A percentile compares a stretch with the other conserved stretches of the same genome.
phyloP scores from a whole-genome alignment of 75 land plant genomes.

The Selaginella tamariscina region DNA sequence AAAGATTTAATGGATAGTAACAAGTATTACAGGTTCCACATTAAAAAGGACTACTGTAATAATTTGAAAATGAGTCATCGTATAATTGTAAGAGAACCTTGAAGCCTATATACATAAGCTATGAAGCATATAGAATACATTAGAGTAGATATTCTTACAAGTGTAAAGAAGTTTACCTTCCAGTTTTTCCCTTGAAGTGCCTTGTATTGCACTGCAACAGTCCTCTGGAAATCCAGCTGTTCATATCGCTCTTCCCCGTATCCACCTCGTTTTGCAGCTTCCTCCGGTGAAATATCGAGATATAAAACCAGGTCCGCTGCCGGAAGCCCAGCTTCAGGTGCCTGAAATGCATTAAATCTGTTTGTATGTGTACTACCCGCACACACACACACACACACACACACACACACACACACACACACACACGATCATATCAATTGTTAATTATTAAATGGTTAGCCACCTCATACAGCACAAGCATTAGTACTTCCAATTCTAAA shows the following conservation, averaged over 20 bases:
- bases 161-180: constrained; percentile 38
- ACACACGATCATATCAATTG: too few relatives aligned
- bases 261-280: constrained; percentile 77
- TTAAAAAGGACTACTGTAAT: too few relatives aligned
- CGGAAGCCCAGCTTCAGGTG: constrained; percentile 69
- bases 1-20: too few relatives aligned
- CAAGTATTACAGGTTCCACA: too few relatives aligned
- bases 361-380: background rate
- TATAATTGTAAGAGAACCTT: too few relatives aligned
- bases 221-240: constrained; percentile 68
- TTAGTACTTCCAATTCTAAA: too few relatives aligned
- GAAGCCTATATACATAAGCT: background rate
- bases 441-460: too few relatives aligned
- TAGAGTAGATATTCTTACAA: background rate
- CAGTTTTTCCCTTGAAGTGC: constrained; percentile 43
- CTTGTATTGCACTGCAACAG: constrained; percentile 49
- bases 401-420: too few relatives aligned
- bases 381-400: too few relatives aligned
- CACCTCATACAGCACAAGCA: too few relatives aligned
- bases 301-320: constrained; percentile 83
- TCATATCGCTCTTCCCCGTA: constrained; percentile 94
- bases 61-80: too few relatives aligned
- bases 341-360: constrained; percentile 34
- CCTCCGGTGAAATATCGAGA: constrained; percentile 84
- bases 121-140: background rate